Evolutionary conservation across 1,284 basidiomycete species (phyloP).

Genomic region (Hortiboletus rubellus): DNA sequence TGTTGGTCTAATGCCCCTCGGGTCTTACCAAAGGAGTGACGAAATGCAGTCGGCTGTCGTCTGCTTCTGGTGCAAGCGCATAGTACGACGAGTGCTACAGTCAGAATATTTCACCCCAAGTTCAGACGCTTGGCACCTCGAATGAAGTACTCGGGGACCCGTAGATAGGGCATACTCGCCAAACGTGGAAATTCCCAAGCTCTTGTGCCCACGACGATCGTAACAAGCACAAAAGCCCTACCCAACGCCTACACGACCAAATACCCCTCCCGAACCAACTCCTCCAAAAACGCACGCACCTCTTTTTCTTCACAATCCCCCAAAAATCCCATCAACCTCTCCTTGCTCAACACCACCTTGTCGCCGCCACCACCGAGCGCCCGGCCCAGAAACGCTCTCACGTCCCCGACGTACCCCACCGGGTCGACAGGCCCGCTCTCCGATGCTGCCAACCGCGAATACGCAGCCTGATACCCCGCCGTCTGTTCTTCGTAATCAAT

Average conservation of each 20-base stretch:
- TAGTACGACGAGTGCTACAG: no score
- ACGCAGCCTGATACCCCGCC: constrained; percentile 90
- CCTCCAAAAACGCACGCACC: constrained; percentile 46
- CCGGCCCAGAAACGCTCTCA: constrained; percentile 51
- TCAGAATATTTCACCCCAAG: no score
- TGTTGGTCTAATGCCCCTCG: no score
- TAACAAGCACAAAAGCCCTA: no score
- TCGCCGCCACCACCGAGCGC: constrained; percentile 35
- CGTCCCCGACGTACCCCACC: constrained; percentile 59
- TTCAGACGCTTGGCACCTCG: no score
- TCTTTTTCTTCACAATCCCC: constrained; percentile 37
- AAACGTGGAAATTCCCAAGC: no score
- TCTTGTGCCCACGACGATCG: no score
- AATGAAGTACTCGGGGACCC: no score
- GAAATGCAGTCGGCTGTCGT: no score
- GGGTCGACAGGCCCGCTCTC: constrained; percentile 56
- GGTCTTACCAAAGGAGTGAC: no score
- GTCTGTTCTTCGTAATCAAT: constrained; percentile 90
- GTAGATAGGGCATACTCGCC: no score
- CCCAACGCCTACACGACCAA: constrained; percentile 13
- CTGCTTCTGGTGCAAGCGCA: no score
- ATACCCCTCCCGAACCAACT: constrained; percentile 43
- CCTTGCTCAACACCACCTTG: constrained; percentile 29
- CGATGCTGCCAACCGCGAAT: constrained; percentile 87
- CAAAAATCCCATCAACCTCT: constrained; percentile 39